Conservation (phyloP, 2,329 filamentous ascomycete genomes). For the Fonsecaea nubica region DNA sequence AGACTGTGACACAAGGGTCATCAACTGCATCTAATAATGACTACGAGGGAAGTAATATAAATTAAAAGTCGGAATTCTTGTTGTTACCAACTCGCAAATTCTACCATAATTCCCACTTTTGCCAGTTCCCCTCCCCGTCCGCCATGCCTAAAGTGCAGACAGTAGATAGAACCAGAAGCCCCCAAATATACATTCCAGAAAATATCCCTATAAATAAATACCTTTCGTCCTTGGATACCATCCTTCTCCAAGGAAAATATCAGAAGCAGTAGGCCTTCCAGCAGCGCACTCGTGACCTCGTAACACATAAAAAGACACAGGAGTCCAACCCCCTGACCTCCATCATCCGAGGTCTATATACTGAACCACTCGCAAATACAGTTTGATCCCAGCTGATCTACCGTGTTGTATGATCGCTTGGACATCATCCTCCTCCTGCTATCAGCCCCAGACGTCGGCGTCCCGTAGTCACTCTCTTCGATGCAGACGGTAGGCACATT, state of each 20-base stretch:
- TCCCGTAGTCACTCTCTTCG: slow-evolving; percentile 33
- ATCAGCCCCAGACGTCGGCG: slow-evolving; percentile 12
- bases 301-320: slow-evolving; percentile 31
- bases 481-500: slow-evolving; percentile 36
- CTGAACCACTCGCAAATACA: slow-evolving; percentile 40
- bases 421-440: slow-evolving; percentile 17
- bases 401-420: slow-evolving; percentile 14
- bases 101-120: slow-evolving; percentile 22
- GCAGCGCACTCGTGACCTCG: slow-evolving; percentile 31
- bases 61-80: neutral
- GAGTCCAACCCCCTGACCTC: neutral
- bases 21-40: neutral
- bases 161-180: neutral
- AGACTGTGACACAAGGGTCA: neutral
- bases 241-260: slow-evolving; percentile 3
- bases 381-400: slow-evolving; percentile 36
- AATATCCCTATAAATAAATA: neutral
- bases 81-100: slow-evolving; percentile 9
- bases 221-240: neutral
- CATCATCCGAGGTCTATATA: slow-evolving; percentile 21
- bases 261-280: slow-evolving; percentile 7
- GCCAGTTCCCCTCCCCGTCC: neutral
- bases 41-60: neutral
- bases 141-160: neutral
- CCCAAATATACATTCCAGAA: slow-evolving; percentile 16